Percentiles rank a stretch among this genome's conserved stretches.
Evolutionary conservation across 805 yeast genomes (phyloP).

Genomic region (Metschnikowia cerradonensis): DNA sequence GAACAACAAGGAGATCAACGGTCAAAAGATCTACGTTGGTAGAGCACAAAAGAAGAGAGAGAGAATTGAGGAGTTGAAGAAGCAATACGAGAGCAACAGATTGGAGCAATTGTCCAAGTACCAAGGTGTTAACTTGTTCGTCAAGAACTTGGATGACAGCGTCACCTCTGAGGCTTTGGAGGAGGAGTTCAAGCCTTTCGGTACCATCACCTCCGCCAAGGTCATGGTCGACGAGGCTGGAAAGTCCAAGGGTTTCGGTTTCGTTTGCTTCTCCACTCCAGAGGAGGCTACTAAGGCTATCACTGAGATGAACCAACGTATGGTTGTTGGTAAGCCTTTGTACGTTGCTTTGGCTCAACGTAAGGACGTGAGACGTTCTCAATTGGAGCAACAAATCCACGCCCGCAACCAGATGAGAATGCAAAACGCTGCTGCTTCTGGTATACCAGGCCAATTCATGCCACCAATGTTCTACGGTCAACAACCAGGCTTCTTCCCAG

Average conservation of each 20-base stretch:
- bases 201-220: constrained; percentile 92
- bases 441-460: constrained; percentile 82
- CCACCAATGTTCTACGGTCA: constrained; percentile 84
- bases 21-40: constrained; percentile 88
- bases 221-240: constrained; percentile 94
- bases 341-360: constrained; percentile 99
- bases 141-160: constrained; percentile 93
- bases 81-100: constrained; percentile 88
- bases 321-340: constrained; percentile 92
- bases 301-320: constrained; percentile 96
- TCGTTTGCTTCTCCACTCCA: constrained; percentile 95
- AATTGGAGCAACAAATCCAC: constrained; percentile 95
- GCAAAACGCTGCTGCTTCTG: constrained; percentile 92
- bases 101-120: constrained; percentile 88
- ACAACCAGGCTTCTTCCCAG: constrained; percentile 81
- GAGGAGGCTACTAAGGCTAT: constrained; percentile 99
- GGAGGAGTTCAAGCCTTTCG: constrained; percentile 91
- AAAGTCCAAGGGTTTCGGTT: constrained; percentile 97
- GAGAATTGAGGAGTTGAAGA: constrained; percentile 92
- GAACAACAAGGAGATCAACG: constrained; percentile 81
- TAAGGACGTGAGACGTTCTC: constrained; percentile 95
- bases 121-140: constrained; percentile 96
- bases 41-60: constrained; percentile 99
- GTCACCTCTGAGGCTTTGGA: constrained; percentile 87
- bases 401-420: constrained; percentile 98